Evolutionary conservation across 2,329 filamentous ascomycete genomes (phyloP).

Genomic region (Pleurostoma richardsiae): DNA sequence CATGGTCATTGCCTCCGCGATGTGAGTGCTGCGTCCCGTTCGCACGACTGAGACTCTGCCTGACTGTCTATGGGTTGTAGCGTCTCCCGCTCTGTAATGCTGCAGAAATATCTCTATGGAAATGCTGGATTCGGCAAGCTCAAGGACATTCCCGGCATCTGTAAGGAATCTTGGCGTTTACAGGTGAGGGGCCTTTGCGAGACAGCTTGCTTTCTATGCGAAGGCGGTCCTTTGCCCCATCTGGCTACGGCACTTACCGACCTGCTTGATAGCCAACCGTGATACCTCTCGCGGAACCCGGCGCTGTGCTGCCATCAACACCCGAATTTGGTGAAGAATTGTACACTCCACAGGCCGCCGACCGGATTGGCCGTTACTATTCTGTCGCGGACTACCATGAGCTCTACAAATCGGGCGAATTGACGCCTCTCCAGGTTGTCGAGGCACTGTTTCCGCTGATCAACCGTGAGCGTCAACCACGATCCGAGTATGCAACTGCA

Average conservation of each 20-base stretch:
- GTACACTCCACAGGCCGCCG: constrained; percentile 30
- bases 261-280: constrained; percentile 44
- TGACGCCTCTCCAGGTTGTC: constrained; percentile 68
- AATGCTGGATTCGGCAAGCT: constrained; percentile 56
- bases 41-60: too few relatives aligned
- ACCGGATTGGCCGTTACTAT: constrained; percentile 51
- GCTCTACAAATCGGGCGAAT: constrained; percentile 62
- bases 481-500: constrained; percentile 61
- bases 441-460: constrained; percentile 69
- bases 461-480: constrained; percentile 47
- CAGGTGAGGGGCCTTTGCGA: constrained; percentile 32
- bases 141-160: constrained; percentile 40
- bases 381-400: constrained; percentile 73
- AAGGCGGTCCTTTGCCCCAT: too few relatives aligned
- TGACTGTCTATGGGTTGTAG: too few relatives aligned
- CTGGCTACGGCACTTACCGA: background rate
- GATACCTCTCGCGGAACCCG: constrained; percentile 38
- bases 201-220: background rate
- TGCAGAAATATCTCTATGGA: constrained; percentile 64
- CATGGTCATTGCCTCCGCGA: constrained; percentile 46
- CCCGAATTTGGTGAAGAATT: constrained; percentile 36
- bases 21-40: constrained; percentile 13
- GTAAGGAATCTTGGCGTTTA: constrained; percentile 37
- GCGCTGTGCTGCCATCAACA: constrained; percentile 14
- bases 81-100: constrained; percentile 50